A percentile compares a stretch with the other conserved stretches of the same genome.
Conservation (phyloP, 108 stramenopile genomes). For the Fragilariopsis cylindrus region DNA sequence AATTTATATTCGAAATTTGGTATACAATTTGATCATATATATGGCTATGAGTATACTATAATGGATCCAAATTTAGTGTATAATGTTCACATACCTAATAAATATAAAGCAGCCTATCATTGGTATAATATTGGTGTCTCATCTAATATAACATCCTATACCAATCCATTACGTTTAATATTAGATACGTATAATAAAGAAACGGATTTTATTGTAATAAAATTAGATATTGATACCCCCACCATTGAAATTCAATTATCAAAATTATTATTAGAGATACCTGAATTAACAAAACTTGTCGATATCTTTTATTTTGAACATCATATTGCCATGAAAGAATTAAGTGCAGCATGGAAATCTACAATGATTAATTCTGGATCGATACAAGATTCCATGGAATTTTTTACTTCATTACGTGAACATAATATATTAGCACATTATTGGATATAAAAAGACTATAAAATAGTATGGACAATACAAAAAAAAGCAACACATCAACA, state of each 20-base stretch:
- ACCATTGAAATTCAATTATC: constrained; percentile 43
- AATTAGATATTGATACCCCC: constrained; percentile 56
- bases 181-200: constrained; percentile 35
- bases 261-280: constrained; percentile 34
- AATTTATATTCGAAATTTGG: constrained; percentile 49
- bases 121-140: constrained; percentile 55
- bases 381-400: constrained; percentile 47
- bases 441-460: constrained; percentile 42
- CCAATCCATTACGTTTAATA: constrained; percentile 46
- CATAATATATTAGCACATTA: constrained; percentile 60
- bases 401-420: constrained; percentile 44
- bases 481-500: not conserved
- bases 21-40: constrained; percentile 65
- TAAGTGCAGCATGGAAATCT: constrained; percentile 33
- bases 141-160: constrained; percentile 16
- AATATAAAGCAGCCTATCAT: constrained; percentile 40
- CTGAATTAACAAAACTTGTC: constrained; percentile 29
- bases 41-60: constrained; percentile 18
- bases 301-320: constrained; percentile 82
- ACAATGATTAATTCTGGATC: constrained; percentile 35
- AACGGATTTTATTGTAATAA: constrained; percentile 53
- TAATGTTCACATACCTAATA: not conserved
- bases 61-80: not conserved
- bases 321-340: constrained; percentile 47
- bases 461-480: not conserved